Evolutionary conservation across 257 asterid genomes (phyloP).

Genomic region (Solanum rostratum): DNA sequence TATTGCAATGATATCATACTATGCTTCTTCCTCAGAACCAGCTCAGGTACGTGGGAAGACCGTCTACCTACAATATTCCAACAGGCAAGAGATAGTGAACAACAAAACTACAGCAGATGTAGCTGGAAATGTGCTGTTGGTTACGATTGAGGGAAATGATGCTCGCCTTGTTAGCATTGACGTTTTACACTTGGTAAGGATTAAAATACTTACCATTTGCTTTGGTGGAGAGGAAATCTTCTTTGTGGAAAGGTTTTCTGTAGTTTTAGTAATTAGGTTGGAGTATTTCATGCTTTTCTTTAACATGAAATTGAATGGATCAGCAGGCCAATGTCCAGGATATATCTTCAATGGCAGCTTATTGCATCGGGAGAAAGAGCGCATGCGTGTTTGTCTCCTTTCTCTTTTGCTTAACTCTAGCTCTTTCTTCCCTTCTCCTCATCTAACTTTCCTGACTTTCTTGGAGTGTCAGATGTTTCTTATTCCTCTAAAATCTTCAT

Average conservation of each 20-base stretch:
- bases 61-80: conserved; percentile 97
- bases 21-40: conserved; percentile 97
- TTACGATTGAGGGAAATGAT: conserved; percentile 93
- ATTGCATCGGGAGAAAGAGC: conserved; percentile 91
- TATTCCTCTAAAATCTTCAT: conserved; percentile 3
- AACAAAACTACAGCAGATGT: conserved; percentile 98
- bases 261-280: conserved; percentile 23
- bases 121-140: conserved; percentile 96
- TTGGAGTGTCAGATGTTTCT: conserved; percentile 12
- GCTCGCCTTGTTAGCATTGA: conserved; percentile 99
- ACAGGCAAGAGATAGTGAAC: conserved; percentile 99
- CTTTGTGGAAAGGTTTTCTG: not conserved
- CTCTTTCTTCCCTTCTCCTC: conserved; percentile 77
- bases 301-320: conserved; percentile 92
- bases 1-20: conserved; percentile 97
- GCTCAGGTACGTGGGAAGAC: conserved; percentile 99
- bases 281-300: conserved; percentile 50
- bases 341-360: conserved; percentile 98
- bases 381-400: conserved; percentile 99
- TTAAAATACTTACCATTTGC: not conserved
- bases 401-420: conserved; percentile 81
- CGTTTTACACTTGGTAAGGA: conserved; percentile 94
- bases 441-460: conserved; percentile 37
- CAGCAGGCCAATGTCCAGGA: conserved; percentile 99
- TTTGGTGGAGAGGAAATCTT: not conserved